Evolutionary conservation across 768 basidiomycete species (phyloP), one percentile per base, ranked within the genome.

Genomic region (Mycena floridula): DNA sequence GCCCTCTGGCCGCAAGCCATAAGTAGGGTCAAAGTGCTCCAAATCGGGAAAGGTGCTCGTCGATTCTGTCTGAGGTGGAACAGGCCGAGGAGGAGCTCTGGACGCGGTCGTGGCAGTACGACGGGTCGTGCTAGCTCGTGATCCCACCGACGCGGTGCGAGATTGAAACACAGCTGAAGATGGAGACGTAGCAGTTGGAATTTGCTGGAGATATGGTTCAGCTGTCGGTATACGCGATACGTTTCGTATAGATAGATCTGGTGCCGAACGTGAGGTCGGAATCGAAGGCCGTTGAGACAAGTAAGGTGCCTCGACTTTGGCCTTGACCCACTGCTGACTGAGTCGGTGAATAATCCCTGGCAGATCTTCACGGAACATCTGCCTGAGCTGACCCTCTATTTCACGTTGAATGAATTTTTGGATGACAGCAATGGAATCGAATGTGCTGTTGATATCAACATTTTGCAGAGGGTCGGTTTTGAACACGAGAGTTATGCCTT

Each of bases 381-480:
- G 96, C 32, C 96, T 77, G 24, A 99, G 71, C 62, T 97, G 95
- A 0, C 85, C 90, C 62, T 99, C 96, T 44, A 99, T 98, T 67
- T 98, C 95, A 46, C 83, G 80, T 62, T 98, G 96, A 48, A 99
- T 92, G 63, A 94, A 98, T 45, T 92, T 93, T 60, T 97, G 89
- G 41, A 99, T 96, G 51, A 97, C 94, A 37, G 89, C 91, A 50
- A 99, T 95, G 3, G 90, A 92, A 64, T 99, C 96, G 57, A 99
- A 99, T 2, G 94, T 97, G 62, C 86, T 89, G 64, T 88, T 93
- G 60, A 99, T 98, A 59, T 98, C 90, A 43, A 99, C 93, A 52
- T 91, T 89, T 66, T 99, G 93, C 28, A 99, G 76, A 2, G 96
- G 96, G 65, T 99, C 96, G 26, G 96, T 98, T 69, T 98, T 98